Evolutionary conservation across 2,329 filamentous ascomycete species (phyloP), one percentile per base, ranked within the genome.

Genomic region (Ophiognomonia clavigignenti-juglandacearum): DNA sequence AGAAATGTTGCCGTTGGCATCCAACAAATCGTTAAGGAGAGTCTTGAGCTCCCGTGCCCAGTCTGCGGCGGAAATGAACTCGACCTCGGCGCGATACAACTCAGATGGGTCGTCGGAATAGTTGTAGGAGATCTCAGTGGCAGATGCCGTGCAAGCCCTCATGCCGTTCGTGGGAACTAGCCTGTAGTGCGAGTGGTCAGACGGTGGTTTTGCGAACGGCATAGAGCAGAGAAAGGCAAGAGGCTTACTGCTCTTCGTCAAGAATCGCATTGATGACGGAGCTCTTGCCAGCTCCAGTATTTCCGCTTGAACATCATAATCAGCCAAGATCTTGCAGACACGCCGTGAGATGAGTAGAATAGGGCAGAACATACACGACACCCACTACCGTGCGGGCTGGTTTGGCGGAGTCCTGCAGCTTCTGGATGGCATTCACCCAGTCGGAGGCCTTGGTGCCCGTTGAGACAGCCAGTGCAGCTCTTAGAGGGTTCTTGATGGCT

Each of bases 241-340:
- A 31, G 16, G 9, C 23, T 13, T 45, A 64, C 23, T 71, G 67
- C 52, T 83, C 77, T 54, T 84, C 77, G 24, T 83, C 78, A 0
- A 84, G 65, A 27, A 85, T 57, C 0, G 80, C 80, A 55, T 84
- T 85, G 59, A 85, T 82, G 0, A 83, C 65, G 2, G 75, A 79
- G 18, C 72, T 78, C 56, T 85, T 85, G 0, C 81, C 81, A 1
- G 76, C 73, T 0, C 80, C 80, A 0, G 82, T 84, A 45, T 74
- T 78, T 1, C 80, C 81, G n/a, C n/a, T n/a, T n/a, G n/a, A n/a
- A n/a, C n/a, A n/a, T n/a, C n/a, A n/a, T n/a, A n/a, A n/a, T n/a
- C n/a, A n/a, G n/a, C n/a, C n/a, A n/a, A n/a, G n/a, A n/a, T n/a
- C n/a, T n/a, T n/a, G n/a, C n/a, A n/a, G n/a, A n/a, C n/a, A n/a